phyloP scores from a whole-genome alignment of 2,329 filamentous ascomycete species.

The Fusarium foetens region DNA sequence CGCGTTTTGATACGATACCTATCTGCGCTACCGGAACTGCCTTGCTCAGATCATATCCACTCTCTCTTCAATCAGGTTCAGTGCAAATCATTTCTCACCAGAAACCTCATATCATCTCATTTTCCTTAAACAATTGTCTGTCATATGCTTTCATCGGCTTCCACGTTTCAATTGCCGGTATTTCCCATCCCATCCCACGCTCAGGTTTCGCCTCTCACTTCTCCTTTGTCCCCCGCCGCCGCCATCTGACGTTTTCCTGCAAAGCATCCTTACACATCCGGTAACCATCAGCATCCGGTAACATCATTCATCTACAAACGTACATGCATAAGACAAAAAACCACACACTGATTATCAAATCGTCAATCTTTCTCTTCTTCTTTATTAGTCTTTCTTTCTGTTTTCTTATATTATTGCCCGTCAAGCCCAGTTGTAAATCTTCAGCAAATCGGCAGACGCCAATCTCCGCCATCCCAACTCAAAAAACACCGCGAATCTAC shows the following conservation, averaged over 20 bases:
- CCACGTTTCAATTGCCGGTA: conserved; percentile 3
- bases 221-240: conserved; percentile 10
- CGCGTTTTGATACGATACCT: conserved; percentile 23
- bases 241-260: conserved; percentile 26
- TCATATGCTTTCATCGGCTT: conserved; percentile 14
- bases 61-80: conserved; percentile 2
- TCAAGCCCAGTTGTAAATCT: conserved; percentile 12
- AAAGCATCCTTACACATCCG: conserved; percentile 32
- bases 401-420: background rate
- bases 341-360: background rate
- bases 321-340: conserved; percentile 15
- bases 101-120: conserved; percentile 21
- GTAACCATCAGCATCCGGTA: conserved; percentile 35
- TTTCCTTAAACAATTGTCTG: conserved; percentile 2
- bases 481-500: conserved; percentile 18
- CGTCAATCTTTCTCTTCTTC: conserved; percentile 1
- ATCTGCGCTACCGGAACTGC: conserved; percentile 21
- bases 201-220: conserved; percentile 10
- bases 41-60: conserved; percentile 34
- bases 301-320: conserved; percentile 27
- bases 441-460: conserved; percentile 23
- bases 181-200: conserved; percentile 15
- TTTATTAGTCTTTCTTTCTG: background rate
- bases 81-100: conserved; percentile 9
- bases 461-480: conserved; percentile 25